Evolutionary conservation across 768 basidiomycete species (phyloP).

Genomic region (Cytidiella melzeri): DNA sequence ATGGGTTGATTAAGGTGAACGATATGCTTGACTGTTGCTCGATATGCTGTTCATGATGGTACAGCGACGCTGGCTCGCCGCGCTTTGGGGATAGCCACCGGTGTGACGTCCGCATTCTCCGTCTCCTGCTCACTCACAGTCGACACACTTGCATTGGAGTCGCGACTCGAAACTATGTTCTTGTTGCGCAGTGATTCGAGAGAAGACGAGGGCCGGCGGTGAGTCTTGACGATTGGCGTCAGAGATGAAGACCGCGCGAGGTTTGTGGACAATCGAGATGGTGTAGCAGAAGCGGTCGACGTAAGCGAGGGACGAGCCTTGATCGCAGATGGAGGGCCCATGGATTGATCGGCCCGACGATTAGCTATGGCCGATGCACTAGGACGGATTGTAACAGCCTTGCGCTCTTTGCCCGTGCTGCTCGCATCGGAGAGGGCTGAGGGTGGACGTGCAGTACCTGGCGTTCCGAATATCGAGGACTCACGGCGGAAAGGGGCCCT

Average conservation of each 20-base stretch:
- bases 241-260: conserved; percentile 17
- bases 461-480: conserved; percentile 52
- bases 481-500: conserved; percentile 40
- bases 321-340: conserved; percentile 43
- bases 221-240: conserved; percentile 8
- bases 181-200: conserved; percentile 19
- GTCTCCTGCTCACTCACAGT: conserved; percentile 46
- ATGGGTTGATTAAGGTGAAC: neutral
- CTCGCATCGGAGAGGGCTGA: conserved; percentile 51
- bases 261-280: conserved; percentile 18
- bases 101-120: conserved; percentile 44
- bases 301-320: conserved; percentile 9
- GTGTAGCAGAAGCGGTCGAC: conserved; percentile 8
- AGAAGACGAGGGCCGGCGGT: conserved; percentile 18
- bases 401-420: conserved; percentile 32
- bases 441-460: conserved; percentile 44
- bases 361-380: conserved; percentile 28
- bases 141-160: conserved; percentile 26
- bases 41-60: conserved; percentile 4
- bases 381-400: conserved; percentile 40
- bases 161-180: conserved; percentile 6
- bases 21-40: too few relatives aligned
- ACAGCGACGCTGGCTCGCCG: conserved; percentile 19
- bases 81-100: conserved; percentile 13
- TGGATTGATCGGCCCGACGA: conserved; percentile 30